Evolutionary conservation across 257 asterid species (phyloP), one percentile per base, ranked within the genome.

Genomic region (Solanum etuberosum): DNA sequence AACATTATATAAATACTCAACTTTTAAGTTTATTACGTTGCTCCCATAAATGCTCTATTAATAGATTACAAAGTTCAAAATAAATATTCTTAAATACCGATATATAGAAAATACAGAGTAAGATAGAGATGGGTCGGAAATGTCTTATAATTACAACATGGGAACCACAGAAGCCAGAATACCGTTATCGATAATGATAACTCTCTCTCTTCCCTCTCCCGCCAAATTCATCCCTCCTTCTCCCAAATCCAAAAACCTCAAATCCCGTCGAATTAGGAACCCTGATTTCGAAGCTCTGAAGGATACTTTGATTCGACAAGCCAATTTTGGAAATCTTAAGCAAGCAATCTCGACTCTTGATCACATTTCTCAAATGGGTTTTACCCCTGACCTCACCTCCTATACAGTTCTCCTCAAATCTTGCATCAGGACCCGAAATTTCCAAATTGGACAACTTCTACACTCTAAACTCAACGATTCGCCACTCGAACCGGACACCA

Each of bases 361-460:
- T 89, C 92, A 92, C 91, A 93, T 95, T 92, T 88, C 95, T 91
- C 91, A 88, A 40, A 77, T 90, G 65, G 90, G 89, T 77, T 89
- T 91, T 87, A 80, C 89, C 85, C 97, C 98, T 5, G 98, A 94
- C 87, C 96, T 92, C 90, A 92, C 95, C 71, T 88, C 93, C 92
- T 94, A 91, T 94, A 90, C 98, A 83, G 91, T 94, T 21, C 95
- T 97, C 90, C 98, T 97, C 94, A 95, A 95, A 86, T 92, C 98
- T 90, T 95, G 98, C 92, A 95, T 97, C 89, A 91, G 99, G 13
- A 90, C 93, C 54, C 94, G 96, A 5, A 97, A 92, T 87, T 89
- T 94, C 86, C 87, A 89, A 25, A 82, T 93, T 23, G 98, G 98
- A 0, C 90, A 90, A 46, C 35, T 86, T 34, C 43, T 95, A 34